A percentile compares a stretch with the other conserved stretches of the same genome.
Conservation (phyloP, 768 basidiomycete genomes). For the Tulasnella sp. region DNA sequence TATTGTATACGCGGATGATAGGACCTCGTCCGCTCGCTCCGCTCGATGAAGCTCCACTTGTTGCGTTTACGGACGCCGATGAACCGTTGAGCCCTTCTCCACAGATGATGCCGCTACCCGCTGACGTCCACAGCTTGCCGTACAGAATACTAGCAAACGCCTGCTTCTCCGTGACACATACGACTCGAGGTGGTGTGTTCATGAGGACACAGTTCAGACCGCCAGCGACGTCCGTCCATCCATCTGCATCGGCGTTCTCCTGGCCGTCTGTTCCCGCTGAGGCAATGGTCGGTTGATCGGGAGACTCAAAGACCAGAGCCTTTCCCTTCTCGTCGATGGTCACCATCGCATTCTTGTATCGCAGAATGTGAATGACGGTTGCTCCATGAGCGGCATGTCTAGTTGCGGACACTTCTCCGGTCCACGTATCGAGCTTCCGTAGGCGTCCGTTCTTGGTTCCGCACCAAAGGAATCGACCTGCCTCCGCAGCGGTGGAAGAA, state of each 20-base stretch:
- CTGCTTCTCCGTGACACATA: slow-evolving; percentile 64
- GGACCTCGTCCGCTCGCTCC: slow-evolving; percentile 37
- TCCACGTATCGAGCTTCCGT: slow-evolving; percentile 65
- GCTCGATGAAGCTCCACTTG: slow-evolving; percentile 19
- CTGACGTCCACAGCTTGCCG: slow-evolving; percentile 75
- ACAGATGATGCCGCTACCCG: slow-evolving; percentile 23
- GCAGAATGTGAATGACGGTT: slow-evolving; percentile 60
- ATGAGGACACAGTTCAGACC: slow-evolving; percentile 32
- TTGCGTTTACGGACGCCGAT: slow-evolving; percentile 26
- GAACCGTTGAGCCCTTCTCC: slow-evolving; percentile 28
- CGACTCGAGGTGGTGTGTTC: slow-evolving; percentile 15
- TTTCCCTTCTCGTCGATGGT: slow-evolving; percentile 83
- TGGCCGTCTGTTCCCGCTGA: neutral
- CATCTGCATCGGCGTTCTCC: slow-evolving; percentile 29
- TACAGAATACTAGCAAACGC: slow-evolving; percentile 66
- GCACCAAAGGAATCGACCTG: slow-evolving; percentile 63
- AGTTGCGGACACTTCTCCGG: slow-evolving; percentile 42
- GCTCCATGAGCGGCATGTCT: slow-evolving; percentile 54
- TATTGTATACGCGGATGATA: slow-evolving; percentile 70
- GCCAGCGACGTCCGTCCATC: slow-evolving; percentile 22
- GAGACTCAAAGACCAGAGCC: slow-evolving; percentile 46
- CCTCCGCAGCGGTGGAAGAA: slow-evolving; percentile 26
- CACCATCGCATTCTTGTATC: slow-evolving; percentile 59
- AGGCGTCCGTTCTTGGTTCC: slow-evolving; percentile 88
- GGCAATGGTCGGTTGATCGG: neutral